These are phyloP conservation scores for Haplosporangium gracile DNA, from an alignment of 192 early-diverging fungal species.

Conservation along the genomic window DNA sequence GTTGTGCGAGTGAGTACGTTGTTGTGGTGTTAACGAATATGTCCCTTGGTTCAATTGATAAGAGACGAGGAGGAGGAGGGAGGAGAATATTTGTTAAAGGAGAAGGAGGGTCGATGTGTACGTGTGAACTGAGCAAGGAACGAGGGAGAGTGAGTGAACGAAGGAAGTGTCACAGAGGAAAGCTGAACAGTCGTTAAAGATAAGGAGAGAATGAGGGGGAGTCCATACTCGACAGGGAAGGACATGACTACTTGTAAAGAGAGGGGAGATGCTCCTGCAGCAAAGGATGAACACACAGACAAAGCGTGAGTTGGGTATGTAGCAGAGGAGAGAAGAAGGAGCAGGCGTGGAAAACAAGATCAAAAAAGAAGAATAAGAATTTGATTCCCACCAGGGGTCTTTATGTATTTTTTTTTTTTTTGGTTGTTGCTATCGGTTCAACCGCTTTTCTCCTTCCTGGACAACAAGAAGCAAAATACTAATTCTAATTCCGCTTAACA, in stretches of 20 bases:
- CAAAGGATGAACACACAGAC: not conserved
- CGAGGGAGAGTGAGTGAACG: not conserved
- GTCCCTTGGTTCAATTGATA: not conserved
- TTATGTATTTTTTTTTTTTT: not conserved
- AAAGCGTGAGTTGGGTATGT: not conserved
- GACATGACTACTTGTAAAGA: not conserved
- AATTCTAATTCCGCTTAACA: too few species aligned
- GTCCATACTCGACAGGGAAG: not conserved
- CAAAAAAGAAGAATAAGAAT: not conserved
- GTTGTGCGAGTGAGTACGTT: not conserved
- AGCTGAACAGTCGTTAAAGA: not conserved
- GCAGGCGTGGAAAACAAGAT: conserved; percentile 10
- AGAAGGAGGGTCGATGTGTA: not conserved
- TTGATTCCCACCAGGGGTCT: not conserved
- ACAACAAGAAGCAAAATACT: too few species aligned
- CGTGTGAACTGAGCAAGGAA: not conserved
- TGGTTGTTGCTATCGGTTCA: not conserved
- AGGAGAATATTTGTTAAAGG: not conserved
- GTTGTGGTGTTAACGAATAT: not conserved
- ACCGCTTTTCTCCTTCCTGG: not conserved
- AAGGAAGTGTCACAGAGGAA: not conserved
- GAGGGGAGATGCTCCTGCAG: not conserved
- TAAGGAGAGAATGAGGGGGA: not conserved
- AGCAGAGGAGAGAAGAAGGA: conserved; percentile 4
- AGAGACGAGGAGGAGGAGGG: not conserved